phyloP scores from a whole-genome alignment of 1,284 basidiomycete genomes.

The Pascua sp. region DNA sequence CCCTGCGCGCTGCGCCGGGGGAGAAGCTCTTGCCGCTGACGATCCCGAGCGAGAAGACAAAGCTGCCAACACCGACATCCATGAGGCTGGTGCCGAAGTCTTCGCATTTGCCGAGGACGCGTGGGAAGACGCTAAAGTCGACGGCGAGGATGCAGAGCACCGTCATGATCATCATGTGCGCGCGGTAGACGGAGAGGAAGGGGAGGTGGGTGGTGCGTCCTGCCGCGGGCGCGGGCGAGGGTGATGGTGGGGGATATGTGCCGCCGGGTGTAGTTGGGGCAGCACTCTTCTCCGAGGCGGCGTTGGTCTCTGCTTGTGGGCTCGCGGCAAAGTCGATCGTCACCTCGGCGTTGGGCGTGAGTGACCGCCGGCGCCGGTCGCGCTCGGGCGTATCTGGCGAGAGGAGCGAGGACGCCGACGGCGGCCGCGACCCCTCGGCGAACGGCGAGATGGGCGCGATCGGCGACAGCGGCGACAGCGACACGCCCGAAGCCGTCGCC shows the following conservation, averaged over 20 bases:
- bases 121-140: constrained; percentile 89
- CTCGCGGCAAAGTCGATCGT: constrained; percentile 2
- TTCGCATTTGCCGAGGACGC: constrained; percentile 86
- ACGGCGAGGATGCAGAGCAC: constrained; percentile 89
- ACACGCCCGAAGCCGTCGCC: too few species aligned
- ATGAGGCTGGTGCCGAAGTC: constrained; percentile 94
- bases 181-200: constrained; percentile 81
- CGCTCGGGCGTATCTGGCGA: too few species aligned
- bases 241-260: neutral
- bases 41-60: constrained; percentile 78
- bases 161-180: constrained; percentile 95
- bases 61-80: constrained; percentile 92
- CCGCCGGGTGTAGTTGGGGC: neutral
- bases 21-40: constrained; percentile 61
- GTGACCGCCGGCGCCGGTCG: too few species aligned
- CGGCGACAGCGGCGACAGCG: too few species aligned
- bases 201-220: constrained; percentile 28
- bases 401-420: too few species aligned
- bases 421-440: too few species aligned
- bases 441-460: too few species aligned
- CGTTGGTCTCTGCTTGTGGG: neutral
- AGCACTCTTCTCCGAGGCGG: neutral
- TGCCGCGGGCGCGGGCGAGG: neutral
- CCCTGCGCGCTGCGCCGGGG: neutral
- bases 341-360: neutral